Base-by-base conservation (phyloP, 345 rosid species). In the Gossypium stocksii region DNA sequence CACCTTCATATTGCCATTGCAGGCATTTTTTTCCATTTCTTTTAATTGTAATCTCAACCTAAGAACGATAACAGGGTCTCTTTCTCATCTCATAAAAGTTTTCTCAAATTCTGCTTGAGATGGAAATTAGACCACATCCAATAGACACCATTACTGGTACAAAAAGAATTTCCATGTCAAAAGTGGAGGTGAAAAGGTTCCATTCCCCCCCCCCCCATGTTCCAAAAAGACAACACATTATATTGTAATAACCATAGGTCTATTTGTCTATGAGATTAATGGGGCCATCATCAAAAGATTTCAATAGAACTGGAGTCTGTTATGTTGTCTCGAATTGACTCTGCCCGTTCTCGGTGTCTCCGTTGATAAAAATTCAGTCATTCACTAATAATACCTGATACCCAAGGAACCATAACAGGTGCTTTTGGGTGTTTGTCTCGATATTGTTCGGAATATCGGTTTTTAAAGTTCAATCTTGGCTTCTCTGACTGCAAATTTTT, bases 381-480 rank as follows among this genome's bases (percentile, higher is more conserved):
- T 71, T 54, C 78, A 13, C 82, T 82, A 77, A 85, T 58, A 74
- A 91, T 90, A 73, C 98, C 99, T 56, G 97, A 85, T 58, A 86
- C 98, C 99, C 99, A 96, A 52, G 98, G 97, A 82, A 96, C 98
- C 1, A 85, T 72, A 68, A 88, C 29, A 7, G 99, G 99, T 0
- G 97, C 93, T 14, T 73, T 85, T 15, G 99, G 98, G 77, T 96
- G 99, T 67, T 82, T 75, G 78, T 85, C 84, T 82, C 97, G 85
- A 78, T 90, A 96, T 44, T 85, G 48, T 80, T 91, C 97, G 1
- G 98, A 82, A 44, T 96, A 96, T 58, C 72, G 85, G 83, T 82
- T 91, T 85, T 90, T 93, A 60, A 96, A 96, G 73, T 81, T 96
- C 79, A 86, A 56, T 72, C 68, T 88, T 2, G 98, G 98, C 56